These are phyloP conservation scores for Gnomoniopsis sp. DNA, from an alignment of 2,329 filamentous ascomycete species.

Conservation along the genomic window DNA sequence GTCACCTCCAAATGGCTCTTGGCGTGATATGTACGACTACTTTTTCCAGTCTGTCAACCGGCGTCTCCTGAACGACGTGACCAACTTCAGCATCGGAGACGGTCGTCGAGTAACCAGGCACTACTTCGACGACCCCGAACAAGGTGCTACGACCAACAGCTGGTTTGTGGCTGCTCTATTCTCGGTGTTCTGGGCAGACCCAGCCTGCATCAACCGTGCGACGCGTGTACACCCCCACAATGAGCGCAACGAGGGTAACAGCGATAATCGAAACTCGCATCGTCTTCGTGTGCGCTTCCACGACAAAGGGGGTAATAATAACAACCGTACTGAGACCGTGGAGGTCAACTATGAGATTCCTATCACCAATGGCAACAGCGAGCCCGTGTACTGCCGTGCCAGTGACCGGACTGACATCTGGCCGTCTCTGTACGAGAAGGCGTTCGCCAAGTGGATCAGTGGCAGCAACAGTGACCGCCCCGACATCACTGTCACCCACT, in stretches of 20 bases:
- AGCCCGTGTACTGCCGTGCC: slow-evolving; percentile 39
- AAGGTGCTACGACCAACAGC: slow-evolving; percentile 38
- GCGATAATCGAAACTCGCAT: slow-evolving; percentile 20
- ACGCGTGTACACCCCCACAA: slow-evolving; percentile 19
- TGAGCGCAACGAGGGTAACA: slow-evolving; percentile 22
- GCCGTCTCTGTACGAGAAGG: slow-evolving; percentile 45
- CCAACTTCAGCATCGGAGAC: slow-evolving; percentile 20
- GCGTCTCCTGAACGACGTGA: slow-evolving; percentile 28
- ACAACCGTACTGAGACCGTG: slow-evolving; percentile 22
- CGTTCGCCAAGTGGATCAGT: slow-evolving; percentile 42
- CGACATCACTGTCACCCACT: slow-evolving; percentile 37
- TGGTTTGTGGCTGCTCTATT: slow-evolving; percentile 43
- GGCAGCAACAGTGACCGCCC: slow-evolving; percentile 29
- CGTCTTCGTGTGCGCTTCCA: slow-evolving; percentile 33
- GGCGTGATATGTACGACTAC: slow-evolving; percentile 37
- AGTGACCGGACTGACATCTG: slow-evolving; percentile 39
- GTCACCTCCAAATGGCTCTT: slow-evolving; percentile 37
- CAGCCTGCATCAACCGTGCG: slow-evolving; percentile 36
- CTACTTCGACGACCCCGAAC: slow-evolving; percentile 39
- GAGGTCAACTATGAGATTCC: slow-evolving; percentile 41
- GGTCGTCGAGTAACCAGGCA: slow-evolving; percentile 10
- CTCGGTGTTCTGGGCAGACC: slow-evolving; percentile 43
- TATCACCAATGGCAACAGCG: slow-evolving; percentile 40
- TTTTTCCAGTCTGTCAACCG: slow-evolving; percentile 30
- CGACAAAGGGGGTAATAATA: slow-evolving; percentile 41